phyloP scores from a whole-genome alignment of 495 filamentous ascomycete genomes.

The Clohesyomyces aquaticus region DNA sequence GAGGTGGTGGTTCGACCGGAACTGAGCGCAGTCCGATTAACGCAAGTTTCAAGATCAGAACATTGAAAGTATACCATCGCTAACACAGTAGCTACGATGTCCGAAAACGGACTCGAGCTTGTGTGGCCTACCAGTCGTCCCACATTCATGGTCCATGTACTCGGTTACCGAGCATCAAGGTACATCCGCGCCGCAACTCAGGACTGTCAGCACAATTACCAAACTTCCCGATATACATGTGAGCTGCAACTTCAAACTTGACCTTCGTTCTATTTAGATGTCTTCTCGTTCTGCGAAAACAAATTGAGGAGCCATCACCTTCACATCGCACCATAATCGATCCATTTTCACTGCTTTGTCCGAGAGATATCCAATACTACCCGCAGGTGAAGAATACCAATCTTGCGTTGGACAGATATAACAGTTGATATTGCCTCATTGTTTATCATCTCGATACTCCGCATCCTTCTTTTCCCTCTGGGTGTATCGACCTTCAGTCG shows the following conservation, averaged over 20 bases:
- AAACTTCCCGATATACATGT: slow-evolving; percentile 5
- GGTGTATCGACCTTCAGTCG: no score
- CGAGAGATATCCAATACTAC: not conserved
- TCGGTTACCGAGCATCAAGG: not conserved
- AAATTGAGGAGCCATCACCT: not conserved
- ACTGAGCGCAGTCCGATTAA: slow-evolving; percentile 12
- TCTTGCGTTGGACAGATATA: no score
- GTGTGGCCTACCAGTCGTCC: not conserved
- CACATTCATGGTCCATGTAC: not conserved
- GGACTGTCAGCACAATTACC: not conserved
- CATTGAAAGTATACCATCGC: not conserved
- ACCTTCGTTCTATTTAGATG: slow-evolving; percentile 1
- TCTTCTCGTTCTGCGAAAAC: not conserved
- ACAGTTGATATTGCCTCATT: no score
- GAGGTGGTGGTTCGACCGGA: slow-evolving; percentile 23
- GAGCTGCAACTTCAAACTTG: not conserved
- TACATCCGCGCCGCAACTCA: no score
- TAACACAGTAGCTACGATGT: slow-evolving; percentile 10
- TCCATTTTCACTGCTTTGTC: not conserved
- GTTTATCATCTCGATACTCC: no score
- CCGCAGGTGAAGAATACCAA: no score
- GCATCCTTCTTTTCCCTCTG: no score
- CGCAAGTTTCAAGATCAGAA: not conserved
- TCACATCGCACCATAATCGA: not conserved
- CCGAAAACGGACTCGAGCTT: slow-evolving; percentile 12